A percentile compares a stretch with the other conserved stretches of the same genome.
Evolutionary conservation across 352 stramenopile genomes (phyloP).

Genomic region (Pythium diclinum): DNA sequence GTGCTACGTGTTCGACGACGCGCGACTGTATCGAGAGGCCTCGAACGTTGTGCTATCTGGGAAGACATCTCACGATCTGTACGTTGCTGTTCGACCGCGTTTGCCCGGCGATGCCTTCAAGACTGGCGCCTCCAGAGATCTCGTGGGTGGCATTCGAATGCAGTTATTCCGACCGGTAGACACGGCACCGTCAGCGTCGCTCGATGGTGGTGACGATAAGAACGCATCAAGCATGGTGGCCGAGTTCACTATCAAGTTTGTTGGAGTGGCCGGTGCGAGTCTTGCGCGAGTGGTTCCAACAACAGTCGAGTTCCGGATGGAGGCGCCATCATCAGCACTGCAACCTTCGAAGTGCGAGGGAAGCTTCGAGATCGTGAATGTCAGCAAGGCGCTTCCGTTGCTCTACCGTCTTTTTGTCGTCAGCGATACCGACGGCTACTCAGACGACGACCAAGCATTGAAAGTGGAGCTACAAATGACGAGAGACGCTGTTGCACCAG

Average conservation of each 20-base stretch:
- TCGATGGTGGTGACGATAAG: conserved; percentile 44
- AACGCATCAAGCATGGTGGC: conserved; percentile 57
- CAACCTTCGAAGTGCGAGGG: conserved; percentile 42
- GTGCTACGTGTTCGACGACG: conserved; percentile 87
- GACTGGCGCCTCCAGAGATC: conserved; percentile 67
- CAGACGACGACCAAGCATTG: conserved; percentile 71
- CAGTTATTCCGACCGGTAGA: conserved; percentile 57
- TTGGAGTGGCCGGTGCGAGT: conserved; percentile 78
- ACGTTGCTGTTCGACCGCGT: conserved; percentile 74
- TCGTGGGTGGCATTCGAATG: conserved; percentile 86
- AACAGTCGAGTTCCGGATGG: conserved; percentile 76
- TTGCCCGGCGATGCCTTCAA: conserved; percentile 79
- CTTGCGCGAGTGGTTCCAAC: conserved; percentile 62
- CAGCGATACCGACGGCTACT: conserved; percentile 61
- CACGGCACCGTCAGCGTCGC: background rate
- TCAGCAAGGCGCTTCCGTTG: conserved; percentile 77
- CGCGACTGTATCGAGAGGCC: conserved; percentile 62
- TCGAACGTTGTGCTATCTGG: conserved; percentile 69
- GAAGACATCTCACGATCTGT: conserved; percentile 68
- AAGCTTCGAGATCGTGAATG: conserved; percentile 73
- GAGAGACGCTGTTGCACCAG: conserved; percentile 67
- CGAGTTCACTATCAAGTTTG: conserved; percentile 89
- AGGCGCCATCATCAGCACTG: conserved; percentile 39
- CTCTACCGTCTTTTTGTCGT: conserved; percentile 74
- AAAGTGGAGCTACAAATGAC: conserved; percentile 64